These are phyloP conservation scores for Fraxinus pennsylvanica DNA, from an alignment of 257 asterid species.

Conservation along the genomic window DNA sequence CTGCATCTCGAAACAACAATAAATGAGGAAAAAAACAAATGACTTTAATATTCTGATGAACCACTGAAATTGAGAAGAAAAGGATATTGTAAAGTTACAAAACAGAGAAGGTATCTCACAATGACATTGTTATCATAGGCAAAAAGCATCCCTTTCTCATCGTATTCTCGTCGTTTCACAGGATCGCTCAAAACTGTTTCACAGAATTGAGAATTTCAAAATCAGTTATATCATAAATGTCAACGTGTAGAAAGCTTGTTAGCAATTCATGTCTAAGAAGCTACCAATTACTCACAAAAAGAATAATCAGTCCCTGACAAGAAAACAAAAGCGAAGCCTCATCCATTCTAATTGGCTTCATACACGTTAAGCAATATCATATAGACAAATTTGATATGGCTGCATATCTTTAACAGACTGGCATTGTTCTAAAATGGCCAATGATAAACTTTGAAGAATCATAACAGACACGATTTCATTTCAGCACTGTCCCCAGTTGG, in stretches of 20 bases:
- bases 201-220: constrained; percentile 15
- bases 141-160: constrained; percentile 69
- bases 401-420: neutral
- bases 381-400: neutral
- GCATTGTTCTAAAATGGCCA: neutral
- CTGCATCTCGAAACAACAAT: constrained; percentile 41
- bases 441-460: neutral
- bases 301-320: constrained; percentile 3
- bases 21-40: neutral
- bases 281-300: neutral
- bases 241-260: neutral
- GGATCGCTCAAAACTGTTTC: constrained; percentile 89
- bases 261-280: neutral
- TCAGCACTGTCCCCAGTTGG: neutral
- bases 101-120: constrained; percentile 38
- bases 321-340: neutral
- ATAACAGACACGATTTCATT: neutral
- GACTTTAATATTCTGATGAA: neutral
- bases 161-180: constrained; percentile 76
- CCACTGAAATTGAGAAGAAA: neutral
- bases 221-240: neutral
- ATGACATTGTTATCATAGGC: constrained; percentile 61
- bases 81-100: constrained; percentile 9
- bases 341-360: neutral
- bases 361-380: neutral